Percentiles rank a stretch among this genome's conserved stretches.
phyloP scores from a whole-genome alignment of 208 protist species.

The Histomonas meleagridis region DNA sequence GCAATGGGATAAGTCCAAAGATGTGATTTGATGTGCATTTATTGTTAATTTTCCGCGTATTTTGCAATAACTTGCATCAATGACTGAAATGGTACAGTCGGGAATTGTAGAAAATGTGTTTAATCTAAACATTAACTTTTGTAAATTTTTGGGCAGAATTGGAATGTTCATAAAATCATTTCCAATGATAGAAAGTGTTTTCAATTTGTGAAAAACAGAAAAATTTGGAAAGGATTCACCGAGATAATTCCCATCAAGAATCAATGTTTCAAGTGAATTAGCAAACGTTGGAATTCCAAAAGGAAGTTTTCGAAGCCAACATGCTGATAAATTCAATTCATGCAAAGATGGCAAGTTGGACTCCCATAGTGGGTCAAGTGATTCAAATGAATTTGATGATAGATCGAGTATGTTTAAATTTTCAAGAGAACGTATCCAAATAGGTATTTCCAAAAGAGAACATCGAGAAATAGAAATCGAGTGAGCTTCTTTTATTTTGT shows the following conservation, averaged over 20 bases:
- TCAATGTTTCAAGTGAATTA: background rate
- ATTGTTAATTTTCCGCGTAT: background rate
- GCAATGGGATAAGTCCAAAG: background rate
- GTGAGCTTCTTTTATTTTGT: background rate
- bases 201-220: background rate
- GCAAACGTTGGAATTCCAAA: background rate
- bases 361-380: background rate
- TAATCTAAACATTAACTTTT: background rate
- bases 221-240: background rate
- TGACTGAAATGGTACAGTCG: background rate
- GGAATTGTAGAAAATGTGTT: background rate
- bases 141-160: background rate
- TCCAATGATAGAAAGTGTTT: conserved; percentile 9
- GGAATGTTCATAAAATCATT: conserved; percentile 26
- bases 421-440: no score
- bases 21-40: background rate
- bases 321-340: background rate
- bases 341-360: background rate
- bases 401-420: background rate
- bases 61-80: conserved; percentile 2
- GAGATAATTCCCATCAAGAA: conserved; percentile 10
- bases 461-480: background rate
- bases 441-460: background rate
- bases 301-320: background rate
- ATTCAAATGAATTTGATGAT: background rate